Evolutionary conservation across 164 flowering plant genomes (phyloP), one percentile per base, ranked within the genome.

Genomic region (Sextonia rubra): DNA sequence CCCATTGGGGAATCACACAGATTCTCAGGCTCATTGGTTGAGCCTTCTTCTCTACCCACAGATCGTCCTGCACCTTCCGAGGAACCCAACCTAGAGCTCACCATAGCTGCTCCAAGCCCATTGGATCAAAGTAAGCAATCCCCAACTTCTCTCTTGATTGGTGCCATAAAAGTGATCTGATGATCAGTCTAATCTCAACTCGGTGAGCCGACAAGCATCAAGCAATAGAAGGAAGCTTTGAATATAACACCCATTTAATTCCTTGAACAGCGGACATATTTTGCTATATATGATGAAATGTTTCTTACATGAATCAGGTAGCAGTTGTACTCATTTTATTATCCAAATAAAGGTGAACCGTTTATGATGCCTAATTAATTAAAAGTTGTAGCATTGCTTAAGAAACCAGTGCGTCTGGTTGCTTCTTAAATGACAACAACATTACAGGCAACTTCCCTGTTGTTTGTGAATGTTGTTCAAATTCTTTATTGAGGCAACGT

Each of bases 71-170:
- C 64, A 62, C 60, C 60, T 52, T 74, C 14, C 56, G 74, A 27
- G 8, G 71, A 71, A 4, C 77, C 74, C 8, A 78, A 84, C 73
- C 79, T 86, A 64, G 90, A 90, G 82, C 93, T 87, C 70, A 84
- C 79, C 26, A 88, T 86, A 60, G 79, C 82, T 14, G 77, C 77
- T 32, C 86, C 88, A 20, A 77, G 73, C 74, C 60, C 86, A 68
- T 12, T 69, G 60, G 80, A 80, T 76, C 80, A 77, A 66, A 76
- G 56, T 24, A 75, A 81, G 58, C 49, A 83, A 26, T 69, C 86
- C 44, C 69, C 77, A 2, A 58, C 72, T 25, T 49, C 84, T 20
- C 79, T 79, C 27, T 47, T 81, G 29, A 47, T 73, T 47, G 84
- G 85, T 64, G 75, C 86, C 30, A 82, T 85, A 71, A 85, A 86